Evolutionary conservation across 2,329 filamentous ascomycete genomes (phyloP), one percentile per base, ranked within the genome.

Genomic region (Chrysosporium queenslandicum): DNA sequence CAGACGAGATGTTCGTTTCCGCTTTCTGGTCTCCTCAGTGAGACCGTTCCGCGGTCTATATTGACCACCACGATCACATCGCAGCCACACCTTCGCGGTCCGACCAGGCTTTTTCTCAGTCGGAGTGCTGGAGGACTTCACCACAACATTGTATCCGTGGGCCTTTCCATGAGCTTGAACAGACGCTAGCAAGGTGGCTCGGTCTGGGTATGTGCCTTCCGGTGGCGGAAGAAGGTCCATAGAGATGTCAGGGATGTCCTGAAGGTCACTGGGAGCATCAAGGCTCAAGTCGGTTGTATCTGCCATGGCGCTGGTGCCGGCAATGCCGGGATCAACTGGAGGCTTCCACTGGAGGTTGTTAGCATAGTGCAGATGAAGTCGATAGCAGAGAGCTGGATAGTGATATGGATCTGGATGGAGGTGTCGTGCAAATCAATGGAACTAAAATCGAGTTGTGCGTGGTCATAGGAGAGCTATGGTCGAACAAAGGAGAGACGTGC

Each of bases 81-180:
- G 67, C 54, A 72, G 58, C 70, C 70, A 72, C 7, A 72, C 65
- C 46, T 72, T 72, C 32, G 69, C 69, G 1, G 68, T 70, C 9
- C 70, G 66, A 27, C 69, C 68, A 5, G 70, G 69, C 47, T 72
- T 72, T 58, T 71, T 71, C 52, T 71, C 68, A 4, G 68, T 72
- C 5, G 70, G 69, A 1, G 66, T 71, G 54, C 69, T 71, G 16
- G 70, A 72, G n/a, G 70, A 71, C 48, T 72, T 72, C 46, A 72
- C 68, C 7, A 72, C 70, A 21, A 72, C 64, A 56, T 71, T 71
- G 55, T 72, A 72, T 18, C 69, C 69, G 58, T 72, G 68, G 3
- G 64, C 59, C 58, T 71, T 71, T 27, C 66, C 68, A 56, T 71
- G 69, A 8, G 63, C 64, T 53, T 72, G 68, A 21, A 72, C 68